Evolutionary conservation across 2,329 filamentous ascomycete genomes (phyloP), one percentile per base, ranked within the genome.

Genomic region (Peltaster fructicola): DNA sequence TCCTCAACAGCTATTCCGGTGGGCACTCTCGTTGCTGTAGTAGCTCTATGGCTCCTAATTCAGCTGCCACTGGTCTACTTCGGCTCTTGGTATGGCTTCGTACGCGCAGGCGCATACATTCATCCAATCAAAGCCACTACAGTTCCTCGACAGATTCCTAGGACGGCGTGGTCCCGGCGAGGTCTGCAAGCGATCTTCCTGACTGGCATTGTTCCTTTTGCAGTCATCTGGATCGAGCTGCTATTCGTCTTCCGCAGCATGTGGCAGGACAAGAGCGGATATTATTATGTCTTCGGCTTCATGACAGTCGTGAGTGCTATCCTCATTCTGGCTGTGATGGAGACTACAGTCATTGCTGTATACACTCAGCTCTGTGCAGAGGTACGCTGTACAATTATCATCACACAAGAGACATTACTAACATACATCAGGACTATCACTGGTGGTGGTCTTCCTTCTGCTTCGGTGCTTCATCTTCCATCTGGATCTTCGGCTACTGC

Each of bases 401-500:
- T 14, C 8, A 20, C 18, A 17, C 5, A 9, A 5, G 7, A 18
- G 8, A 8, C 6, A 16, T 16, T 19, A 24, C 39, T 40, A 29
- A 41, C 18, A 17, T 22, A 21, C 12, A 20, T 9, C 38, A 68
- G 63, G 82, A 90, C 50, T 75, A 88, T 52, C 67, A 80, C 47
- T 91, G 81, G 81, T 88, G 78, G 78, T 90, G 80, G 80, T 76
- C 79, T 48, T 80, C 75, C 25, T 88, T 91, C 55, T 53, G 79
- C 23, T 67, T 82, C 6, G 81, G 81, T 21, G 75, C 73, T 23
- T 69, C 73, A 38, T 80, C 73, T 38, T 68, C 75, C 5, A 50
- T 80, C 31, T 91, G 80, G 79, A 68, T 91, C 17, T 88, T 85
- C 45, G 47, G 68, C 17, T 90, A 88, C 54, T 79, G 76, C 47